Base-by-base conservation (phyloP, 2,329 filamentous ascomycete species). In the Pestalotiopsis sp. region DNA sequence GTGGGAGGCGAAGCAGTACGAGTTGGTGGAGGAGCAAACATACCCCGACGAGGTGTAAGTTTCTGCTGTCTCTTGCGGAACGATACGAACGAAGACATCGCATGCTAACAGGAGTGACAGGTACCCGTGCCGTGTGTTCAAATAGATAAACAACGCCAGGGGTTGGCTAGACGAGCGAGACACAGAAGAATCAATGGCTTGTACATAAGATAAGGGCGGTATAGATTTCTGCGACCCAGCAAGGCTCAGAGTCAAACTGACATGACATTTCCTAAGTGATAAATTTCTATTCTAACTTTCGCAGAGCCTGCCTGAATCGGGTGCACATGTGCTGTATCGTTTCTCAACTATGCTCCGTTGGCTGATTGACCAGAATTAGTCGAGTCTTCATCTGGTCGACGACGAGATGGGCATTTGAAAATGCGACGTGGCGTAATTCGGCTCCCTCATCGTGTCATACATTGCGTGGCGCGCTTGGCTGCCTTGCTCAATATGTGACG, bases 1-100 rank as follows among this genome's bases (percentile, higher is more conserved):
- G 70, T 89, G 89, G 83, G 86, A 90, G 77, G 89, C 91, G 78
- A 90, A 94, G 80, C 89, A 91, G 81, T 90, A 97, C 76, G 82
- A 83, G 71, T 77, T 93, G 75, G 82, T 85, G 41, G 83, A 84
- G 75, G 90, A 95, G 77, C 87, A 92, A 77, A 87, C 91, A 69
- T 98, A 97, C 81, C 83, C 87, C 41, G 85, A 87, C 65, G 80
- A 83, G 81, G 91, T 90, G 17, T 49, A 60, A 25, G 5, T 27
- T 36, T 25, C 17, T 39, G 23, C 36, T 41, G 72, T 27, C 69
- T 61, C 14, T 4, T 13, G 13, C 17, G 65, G 11, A 41, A 66
- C 20, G 13, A 27, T 41, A 66, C 49, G 70, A 67, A 63, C 68
- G 62, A 27, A 52, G 64, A 69, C 41, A 31, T 45, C 6, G 67